Evolutionary conservation across 2,329 filamentous ascomycete genomes (phyloP), one percentile per base, ranked within the genome.

Genomic region (Trichoderma pleuroti): DNA sequence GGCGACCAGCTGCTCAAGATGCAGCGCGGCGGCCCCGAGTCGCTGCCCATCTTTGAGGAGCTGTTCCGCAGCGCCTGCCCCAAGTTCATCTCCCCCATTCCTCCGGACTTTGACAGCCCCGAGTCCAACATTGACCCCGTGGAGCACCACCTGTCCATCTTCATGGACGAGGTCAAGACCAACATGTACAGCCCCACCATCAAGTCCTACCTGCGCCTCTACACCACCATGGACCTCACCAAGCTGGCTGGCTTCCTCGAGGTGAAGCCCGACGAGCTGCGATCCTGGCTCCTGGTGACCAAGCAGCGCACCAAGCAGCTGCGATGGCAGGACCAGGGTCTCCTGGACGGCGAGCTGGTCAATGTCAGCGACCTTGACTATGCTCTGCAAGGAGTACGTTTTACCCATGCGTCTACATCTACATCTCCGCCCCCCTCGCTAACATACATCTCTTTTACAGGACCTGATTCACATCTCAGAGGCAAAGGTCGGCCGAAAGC

Each of bases 151-250:
- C 90, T 97, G 74, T 87, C 92, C 78, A 92, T 99, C 84, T 99
- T 99, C 87, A 98, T 99, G 95, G 94, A 98, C 77, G 96, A 99
- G 86, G 95, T 99, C 82, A 97, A 97, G 90, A 98, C 93, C 84
- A 98, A 97, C 84, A 96, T 99, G 89, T 97, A 90, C 90, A 95
- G 93, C 81, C 96, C 96, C 57, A 98, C 94, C 59, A 92, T 99
- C 81, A 97, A 97, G 87, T 98, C 94, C 73, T 99, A 99, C 86
- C 90, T 99, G 76, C 96, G 97, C 81, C 92, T 99, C 70, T 99
- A 99, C 90, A 98, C 96, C 59, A 99, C 96, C 76, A 98, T 99
- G 95, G 96, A 99, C 79, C 87, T 99, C 74, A 96, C 95, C 86
- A 99, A 99, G 86, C 90, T 99, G 73, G 93, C 96, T 73, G 94